Base-by-base conservation (phyloP, 345 rosid species). In the Brassica juncea region DNA sequence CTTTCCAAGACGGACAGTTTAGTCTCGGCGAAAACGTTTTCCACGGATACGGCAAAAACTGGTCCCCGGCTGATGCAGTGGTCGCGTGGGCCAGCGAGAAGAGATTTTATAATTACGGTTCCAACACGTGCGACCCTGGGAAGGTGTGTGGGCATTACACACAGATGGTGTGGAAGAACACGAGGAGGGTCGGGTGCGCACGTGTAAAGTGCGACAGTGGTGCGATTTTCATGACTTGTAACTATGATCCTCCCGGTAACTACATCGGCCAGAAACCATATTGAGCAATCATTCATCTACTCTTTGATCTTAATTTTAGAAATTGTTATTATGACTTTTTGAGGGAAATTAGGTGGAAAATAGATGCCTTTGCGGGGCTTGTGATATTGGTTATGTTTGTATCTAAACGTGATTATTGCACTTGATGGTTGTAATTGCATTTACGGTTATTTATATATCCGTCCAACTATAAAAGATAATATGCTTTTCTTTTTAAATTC, bases 141-240 rank as follows among this genome's bases (percentile, higher is more conserved):
- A 80, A 92, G 30, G 83, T 87, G 86, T 94, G 99, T 75, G 92
- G 97, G 11, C 97, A 92, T 75, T 94, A 88, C 82, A 94, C 97
- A 2, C 99, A 94, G 63, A 85, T 92, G 32, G 90, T 92, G 68
- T 94, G 99, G 99, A 85, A 81, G 74, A 84, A 37, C 4, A 92
- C 92, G 2, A 84, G 84, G 70, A 84, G 82, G 66, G 72, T 94
- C 55, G 97, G 97, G 6, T 92, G 97, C 44, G 97, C 93, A 70
- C 89, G 92, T 15, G 90, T 83, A 49, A 87, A 86, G 32, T 94
- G 99, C 71, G 84, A 88, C 31, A 78, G 70, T 42, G 97, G 97
- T 54, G 95, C 88, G 67, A 95, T 90, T 72, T 92, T 94, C 77
- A 94, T 92, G 87, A 92, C 97, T 5, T 92, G 99, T 77, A 94